Percentiles rank a stretch among this genome's conserved stretches.
Evolutionary conservation across 1,284 basidiomycete genomes (phyloP).

Genomic region (Ceratobasidium sp.): DNA sequence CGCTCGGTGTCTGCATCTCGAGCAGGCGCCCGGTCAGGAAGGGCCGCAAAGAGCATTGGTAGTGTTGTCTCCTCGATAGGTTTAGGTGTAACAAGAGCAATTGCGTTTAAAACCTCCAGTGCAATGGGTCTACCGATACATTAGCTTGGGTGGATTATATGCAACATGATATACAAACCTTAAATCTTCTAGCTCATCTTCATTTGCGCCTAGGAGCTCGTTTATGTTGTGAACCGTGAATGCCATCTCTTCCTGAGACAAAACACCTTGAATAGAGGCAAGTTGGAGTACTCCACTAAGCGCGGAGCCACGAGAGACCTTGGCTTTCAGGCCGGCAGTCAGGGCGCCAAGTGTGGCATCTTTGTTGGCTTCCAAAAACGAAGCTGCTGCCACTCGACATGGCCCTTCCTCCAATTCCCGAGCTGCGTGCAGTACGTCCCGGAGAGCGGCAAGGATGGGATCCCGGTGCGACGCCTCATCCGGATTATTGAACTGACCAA

Average conservation of each 20-base stretch:
- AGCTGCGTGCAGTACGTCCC: conserved; percentile 54
- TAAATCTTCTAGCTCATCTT: conserved; percentile 66
- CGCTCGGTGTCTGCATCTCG: conserved; percentile 67
- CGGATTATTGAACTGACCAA: conserved; percentile 79
- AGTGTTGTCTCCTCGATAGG: conserved; percentile 81
- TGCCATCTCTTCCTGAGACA: conserved; percentile 77
- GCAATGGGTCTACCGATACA: conserved; percentile 66
- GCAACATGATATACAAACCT: conserved; percentile 56
- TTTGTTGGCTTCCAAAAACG: conserved; percentile 69
- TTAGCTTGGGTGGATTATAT: conserved; percentile 26
- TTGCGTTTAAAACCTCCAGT: conserved; percentile 72
- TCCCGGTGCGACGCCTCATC: conserved; percentile 79
- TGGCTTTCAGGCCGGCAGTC: conserved; percentile 67
- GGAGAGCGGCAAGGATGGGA: conserved; percentile 71
- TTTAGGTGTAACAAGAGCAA: conserved; percentile 71
- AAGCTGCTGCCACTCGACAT: not conserved
- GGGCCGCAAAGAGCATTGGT: conserved; percentile 77
- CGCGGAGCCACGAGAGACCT: conserved; percentile 67
- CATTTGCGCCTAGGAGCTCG: conserved; percentile 69
- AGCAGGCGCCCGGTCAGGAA: conserved; percentile 74
- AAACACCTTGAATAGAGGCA: conserved; percentile 69
- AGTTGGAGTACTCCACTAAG: conserved; percentile 71
- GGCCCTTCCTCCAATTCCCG: conserved; percentile 55
- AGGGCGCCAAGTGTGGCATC: conserved; percentile 78
- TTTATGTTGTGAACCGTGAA: conserved; percentile 83